Conservation (phyloP, 257 asterid genomes). For the Salvia rosmarinus region DNA sequence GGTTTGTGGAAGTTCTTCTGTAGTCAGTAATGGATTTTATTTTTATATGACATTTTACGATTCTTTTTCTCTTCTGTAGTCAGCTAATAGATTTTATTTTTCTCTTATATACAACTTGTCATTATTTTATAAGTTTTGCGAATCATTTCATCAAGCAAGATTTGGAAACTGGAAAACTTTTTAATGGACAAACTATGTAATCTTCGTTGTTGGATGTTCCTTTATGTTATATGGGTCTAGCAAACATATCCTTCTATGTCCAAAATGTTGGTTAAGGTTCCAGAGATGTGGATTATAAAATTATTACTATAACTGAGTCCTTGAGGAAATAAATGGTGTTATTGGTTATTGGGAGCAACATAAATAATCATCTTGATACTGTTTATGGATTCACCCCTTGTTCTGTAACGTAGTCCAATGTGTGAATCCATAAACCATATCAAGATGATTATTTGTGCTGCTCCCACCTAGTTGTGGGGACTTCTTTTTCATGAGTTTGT, state of each 20-base stretch:
- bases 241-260: constrained; percentile 3
- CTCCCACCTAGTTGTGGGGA: not conserved
- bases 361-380: not conserved
- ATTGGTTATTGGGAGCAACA: constrained; percentile 10
- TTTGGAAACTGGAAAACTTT: constrained; percentile 3
- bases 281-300: constrained; percentile 1
- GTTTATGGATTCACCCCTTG: no score
- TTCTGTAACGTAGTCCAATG: constrained; percentile 18
- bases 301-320: constrained; percentile 15
- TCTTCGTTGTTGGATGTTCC: not conserved
- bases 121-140: constrained; percentile 13
- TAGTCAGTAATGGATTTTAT: constrained; percentile 27
- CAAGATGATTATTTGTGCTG: constrained; percentile 7
- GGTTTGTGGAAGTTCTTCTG: constrained; percentile 52
- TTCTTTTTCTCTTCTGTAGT: constrained; percentile 20
- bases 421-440: not conserved
- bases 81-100: no score
- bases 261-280: constrained; percentile 11
- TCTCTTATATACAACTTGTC: constrained; percentile 23
- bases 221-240: not conserved
- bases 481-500: constrained; percentile 25
- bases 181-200: constrained; percentile 4
- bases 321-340: constrained; percentile 23
- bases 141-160: not conserved
- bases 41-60: not conserved